Conservation (phyloP, 192 early-diverging fungal species). For the Umbelopsis isabellina region DNA sequence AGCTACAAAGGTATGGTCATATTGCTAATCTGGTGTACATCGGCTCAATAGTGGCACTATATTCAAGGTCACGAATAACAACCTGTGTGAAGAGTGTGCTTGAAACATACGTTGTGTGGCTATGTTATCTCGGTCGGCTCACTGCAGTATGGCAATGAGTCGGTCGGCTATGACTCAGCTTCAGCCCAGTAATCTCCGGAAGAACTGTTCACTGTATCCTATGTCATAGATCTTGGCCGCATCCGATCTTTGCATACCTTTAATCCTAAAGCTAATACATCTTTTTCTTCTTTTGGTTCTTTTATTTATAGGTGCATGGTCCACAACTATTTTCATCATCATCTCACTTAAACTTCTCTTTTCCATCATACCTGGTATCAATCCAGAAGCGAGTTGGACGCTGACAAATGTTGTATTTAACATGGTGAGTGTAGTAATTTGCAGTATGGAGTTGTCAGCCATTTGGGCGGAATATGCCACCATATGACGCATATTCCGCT, state of each 20-base stretch:
- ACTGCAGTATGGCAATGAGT: too few species aligned
- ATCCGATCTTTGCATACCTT: too few species aligned
- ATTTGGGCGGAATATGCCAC: not conserved
- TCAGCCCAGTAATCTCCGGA: not conserved
- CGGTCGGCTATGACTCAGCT: too few species aligned
- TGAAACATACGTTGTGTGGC: too few species aligned
- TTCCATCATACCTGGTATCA: constrained; percentile 87
- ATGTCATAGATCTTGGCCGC: too few species aligned
- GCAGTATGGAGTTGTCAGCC: not conserved
- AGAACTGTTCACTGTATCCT: not conserved
- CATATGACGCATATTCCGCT: too few species aligned
- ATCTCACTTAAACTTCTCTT: constrained; percentile 76
- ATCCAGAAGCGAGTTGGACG: constrained; percentile 94
- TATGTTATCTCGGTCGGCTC: too few species aligned
- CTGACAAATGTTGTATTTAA: constrained; percentile 93
- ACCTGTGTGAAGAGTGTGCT: not conserved
- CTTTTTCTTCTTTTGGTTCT: not conserved
- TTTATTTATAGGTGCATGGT: constrained; percentile 80
- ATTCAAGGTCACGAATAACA: not conserved
- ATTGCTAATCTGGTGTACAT: too few species aligned
- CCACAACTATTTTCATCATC: constrained; percentile 86
- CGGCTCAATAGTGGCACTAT: too few species aligned
- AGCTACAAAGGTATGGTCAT: constrained; percentile 55
- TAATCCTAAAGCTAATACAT: not conserved
- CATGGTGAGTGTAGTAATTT: constrained; percentile 55